These are phyloP conservation scores for Orychophragmus violaceus DNA, from an alignment of 345 rosid genomes.

Conservation along the genomic window DNA sequence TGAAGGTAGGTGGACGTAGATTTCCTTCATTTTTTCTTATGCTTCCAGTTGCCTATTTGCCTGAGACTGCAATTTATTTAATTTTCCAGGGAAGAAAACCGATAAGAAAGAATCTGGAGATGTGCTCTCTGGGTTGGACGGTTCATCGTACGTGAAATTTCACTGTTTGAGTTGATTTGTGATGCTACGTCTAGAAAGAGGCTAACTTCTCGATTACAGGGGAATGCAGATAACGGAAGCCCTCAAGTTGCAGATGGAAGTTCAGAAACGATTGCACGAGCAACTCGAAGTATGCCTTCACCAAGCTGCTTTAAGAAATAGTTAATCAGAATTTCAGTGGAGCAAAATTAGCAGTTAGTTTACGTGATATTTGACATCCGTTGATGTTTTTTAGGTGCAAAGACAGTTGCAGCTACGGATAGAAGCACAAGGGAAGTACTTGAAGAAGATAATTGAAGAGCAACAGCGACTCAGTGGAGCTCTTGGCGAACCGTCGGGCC, in stretches of 20 bases:
- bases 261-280: conserved; percentile 92
- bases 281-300: conserved; percentile 84
- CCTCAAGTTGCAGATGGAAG: conserved; percentile 96
- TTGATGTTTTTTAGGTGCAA: conserved; percentile 61
- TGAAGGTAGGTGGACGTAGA: conserved; percentile 56
- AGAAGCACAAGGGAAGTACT: conserved; percentile 95
- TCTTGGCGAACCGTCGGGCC: conserved; percentile 51
- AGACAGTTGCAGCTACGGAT: conserved; percentile 94
- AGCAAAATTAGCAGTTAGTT: not conserved
- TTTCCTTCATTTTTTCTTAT: conserved; percentile 9
- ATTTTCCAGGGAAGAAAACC: conserved; percentile 65
- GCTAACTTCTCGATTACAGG: conserved; percentile 39
- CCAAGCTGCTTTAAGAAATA: conserved; percentile 7
- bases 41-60: not conserved
- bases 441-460: conserved; percentile 99
- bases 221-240: conserved; percentile 99
- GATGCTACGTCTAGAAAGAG: conserved; percentile 3
- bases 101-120: conserved; percentile 94
- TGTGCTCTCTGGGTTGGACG: conserved; percentile 72
- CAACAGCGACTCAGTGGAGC: conserved; percentile 79
- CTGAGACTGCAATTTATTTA: conserved; percentile 11
- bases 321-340: not conserved
- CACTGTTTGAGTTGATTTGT: conserved; percentile 2
- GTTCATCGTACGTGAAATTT: conserved; percentile 73
- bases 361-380: not conserved